Percentiles rank a stretch among this genome's conserved stretches.
These are phyloP conservation scores for Clitoria ternatea DNA, from an alignment of 306 rosid species.

Conservation along the genomic window DNA sequence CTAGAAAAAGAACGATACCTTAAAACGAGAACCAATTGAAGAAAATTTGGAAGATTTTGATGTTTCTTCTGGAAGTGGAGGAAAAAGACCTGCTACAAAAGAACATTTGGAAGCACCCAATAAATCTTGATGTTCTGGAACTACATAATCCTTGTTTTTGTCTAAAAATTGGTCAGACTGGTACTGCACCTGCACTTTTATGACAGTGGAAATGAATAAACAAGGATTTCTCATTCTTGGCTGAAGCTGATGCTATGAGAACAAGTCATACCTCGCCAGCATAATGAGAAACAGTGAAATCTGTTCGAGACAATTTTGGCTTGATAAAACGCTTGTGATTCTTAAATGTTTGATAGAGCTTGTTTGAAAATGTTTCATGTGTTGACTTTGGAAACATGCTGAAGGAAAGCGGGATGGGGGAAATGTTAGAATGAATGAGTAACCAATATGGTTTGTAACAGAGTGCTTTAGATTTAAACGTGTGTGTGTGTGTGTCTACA, in stretches of 20 bases:
- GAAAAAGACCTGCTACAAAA: conserved; percentile 97
- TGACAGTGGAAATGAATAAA: conserved; percentile 23
- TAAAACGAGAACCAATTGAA: conserved; percentile 96
- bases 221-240: conserved; percentile 11
- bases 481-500: too few relatives aligned
- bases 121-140: conserved; percentile 95
- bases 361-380: conserved; percentile 98
- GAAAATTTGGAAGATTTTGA: conserved; percentile 95
- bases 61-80: conserved; percentile 86
- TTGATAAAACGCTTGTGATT: conserved; percentile 87
- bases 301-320: conserved; percentile 96
- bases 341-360: conserved; percentile 94
- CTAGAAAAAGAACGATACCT: conserved; percentile 46
- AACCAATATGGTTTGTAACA: conserved; percentile 9
- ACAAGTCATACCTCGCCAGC: conserved; percentile 86
- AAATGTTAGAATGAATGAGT: conserved; percentile 25
- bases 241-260: conserved; percentile 19
- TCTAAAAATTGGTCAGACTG: conserved; percentile 95
- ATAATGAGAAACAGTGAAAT: conserved; percentile 83
- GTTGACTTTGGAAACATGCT: conserved; percentile 99
- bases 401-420: conserved; percentile 34
- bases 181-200: conserved; percentile 70
- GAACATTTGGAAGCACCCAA: conserved; percentile 81
- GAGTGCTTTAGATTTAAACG: conserved; percentile 7
- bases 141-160: conserved; percentile 98